Evolutionary conservation across 2,329 filamentous ascomycete species (phyloP).

Genomic region (Ceratocystis cacaofunesta): DNA sequence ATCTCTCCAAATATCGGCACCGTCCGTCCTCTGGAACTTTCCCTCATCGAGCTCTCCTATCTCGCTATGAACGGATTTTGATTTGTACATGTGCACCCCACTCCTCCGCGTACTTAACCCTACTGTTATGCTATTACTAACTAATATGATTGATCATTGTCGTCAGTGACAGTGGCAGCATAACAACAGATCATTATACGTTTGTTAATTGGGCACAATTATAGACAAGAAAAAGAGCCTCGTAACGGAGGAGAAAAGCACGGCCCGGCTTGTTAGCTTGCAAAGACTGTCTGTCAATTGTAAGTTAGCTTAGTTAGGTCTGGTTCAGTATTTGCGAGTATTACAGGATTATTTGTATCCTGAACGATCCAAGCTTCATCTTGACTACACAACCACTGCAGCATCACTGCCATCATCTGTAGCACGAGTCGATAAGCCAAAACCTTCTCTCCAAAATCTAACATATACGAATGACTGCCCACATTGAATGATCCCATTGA

Average conservation of each 20-base stretch:
- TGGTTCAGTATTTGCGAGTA: not conserved
- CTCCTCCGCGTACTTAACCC: not conserved
- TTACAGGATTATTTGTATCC: not conserved
- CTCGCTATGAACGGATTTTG: not conserved
- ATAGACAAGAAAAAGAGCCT: not conserved
- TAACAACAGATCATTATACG: not conserved
- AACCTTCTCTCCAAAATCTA: not conserved
- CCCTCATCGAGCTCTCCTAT: not conserved
- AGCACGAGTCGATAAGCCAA: not conserved
- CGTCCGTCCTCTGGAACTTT: not conserved
- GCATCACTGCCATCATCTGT: not conserved
- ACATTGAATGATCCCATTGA: not conserved
- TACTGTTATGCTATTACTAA: not conserved
- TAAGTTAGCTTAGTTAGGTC: not conserved
- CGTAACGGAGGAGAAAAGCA: not conserved
- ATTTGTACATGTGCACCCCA: not conserved
- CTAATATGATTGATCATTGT: not conserved
- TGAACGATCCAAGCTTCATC: not conserved
- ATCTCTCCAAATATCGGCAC: no score
- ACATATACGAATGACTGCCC: not conserved
- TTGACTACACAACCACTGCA: not conserved
- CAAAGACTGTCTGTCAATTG: not conserved
- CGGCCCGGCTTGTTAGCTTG: not conserved
- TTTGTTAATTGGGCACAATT: not conserved
- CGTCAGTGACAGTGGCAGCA: not conserved